These are phyloP conservation scores for Pseudohalonectria lignicola DNA, from an alignment of 2,329 filamentous ascomycete species.

Conservation along the genomic window DNA sequence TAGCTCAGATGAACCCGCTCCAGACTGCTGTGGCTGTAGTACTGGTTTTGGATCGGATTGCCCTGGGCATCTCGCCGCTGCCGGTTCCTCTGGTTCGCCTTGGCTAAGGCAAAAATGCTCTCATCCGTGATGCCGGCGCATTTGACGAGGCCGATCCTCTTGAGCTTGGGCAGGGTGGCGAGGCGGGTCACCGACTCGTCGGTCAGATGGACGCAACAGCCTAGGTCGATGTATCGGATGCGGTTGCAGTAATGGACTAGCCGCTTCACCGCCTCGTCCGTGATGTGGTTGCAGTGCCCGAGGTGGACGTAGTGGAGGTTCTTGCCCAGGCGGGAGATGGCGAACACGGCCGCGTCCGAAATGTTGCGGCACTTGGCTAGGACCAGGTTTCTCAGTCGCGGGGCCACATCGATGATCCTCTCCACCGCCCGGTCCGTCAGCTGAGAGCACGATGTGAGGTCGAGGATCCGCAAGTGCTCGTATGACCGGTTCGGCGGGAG, in stretches of 20 bases:
- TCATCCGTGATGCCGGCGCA: slow-evolving; percentile 82
- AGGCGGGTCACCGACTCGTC: slow-evolving; percentile 78
- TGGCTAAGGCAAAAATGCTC: slow-evolving; percentile 76
- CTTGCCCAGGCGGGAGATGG: slow-evolving; percentile 84
- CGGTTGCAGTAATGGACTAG: slow-evolving; percentile 81
- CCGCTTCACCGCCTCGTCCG: slow-evolving; percentile 75
- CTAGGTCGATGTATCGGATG: slow-evolving; percentile 93
- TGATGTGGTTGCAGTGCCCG: slow-evolving; percentile 86
- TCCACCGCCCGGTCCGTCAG: slow-evolving; percentile 81
- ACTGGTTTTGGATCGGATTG: slow-evolving; percentile 37
- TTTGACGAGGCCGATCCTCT: slow-evolving; percentile 91
- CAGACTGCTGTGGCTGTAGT: slow-evolving; percentile 52
- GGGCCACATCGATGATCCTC: slow-evolving; percentile 77
- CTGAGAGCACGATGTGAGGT: slow-evolving; percentile 78
- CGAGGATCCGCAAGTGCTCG: slow-evolving; percentile 84
- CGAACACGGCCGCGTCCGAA: slow-evolving; percentile 76
- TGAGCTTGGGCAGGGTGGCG: slow-evolving; percentile 80
- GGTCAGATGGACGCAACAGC: slow-evolving; percentile 85
- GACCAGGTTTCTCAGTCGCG: slow-evolving; percentile 82
- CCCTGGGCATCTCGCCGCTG: slow-evolving; percentile 36
- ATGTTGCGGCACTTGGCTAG: slow-evolving; percentile 90
- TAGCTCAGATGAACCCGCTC: slow-evolving; percentile 96
- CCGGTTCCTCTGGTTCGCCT: slow-evolving; percentile 46
- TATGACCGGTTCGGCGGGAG: slow-evolving; percentile 60
- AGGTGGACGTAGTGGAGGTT: slow-evolving; percentile 95